A percentile compares a stretch with the other conserved stretches of the same genome.
These are phyloP conservation scores for Mimosa bimucronata DNA, from an alignment of 306 rosid species.

Conservation along the genomic window DNA sequence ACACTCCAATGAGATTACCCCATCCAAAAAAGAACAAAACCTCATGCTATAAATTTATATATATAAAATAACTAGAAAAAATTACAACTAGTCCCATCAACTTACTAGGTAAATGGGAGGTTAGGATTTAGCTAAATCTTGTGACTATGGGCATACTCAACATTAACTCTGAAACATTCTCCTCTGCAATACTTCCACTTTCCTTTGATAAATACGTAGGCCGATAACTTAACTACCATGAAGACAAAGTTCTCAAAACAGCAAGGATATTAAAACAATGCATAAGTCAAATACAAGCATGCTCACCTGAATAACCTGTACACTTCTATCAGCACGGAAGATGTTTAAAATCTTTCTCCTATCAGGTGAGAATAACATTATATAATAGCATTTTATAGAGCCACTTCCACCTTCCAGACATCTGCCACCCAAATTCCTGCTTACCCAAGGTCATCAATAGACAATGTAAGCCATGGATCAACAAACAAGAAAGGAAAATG, in stretches of 20 bases:
- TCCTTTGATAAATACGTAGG: neutral
- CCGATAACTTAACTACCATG: neutral
- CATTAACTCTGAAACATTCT: neutral
- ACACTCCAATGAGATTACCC: neutral
- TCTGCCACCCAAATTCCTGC: conserved; percentile 40
- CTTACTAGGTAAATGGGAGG: neutral
- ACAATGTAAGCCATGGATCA: conserved; percentile 25
- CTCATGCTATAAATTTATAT: neutral
- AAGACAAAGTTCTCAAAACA: neutral
- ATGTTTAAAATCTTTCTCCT: conserved; percentile 36
- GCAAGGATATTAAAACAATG: conserved; percentile 11
- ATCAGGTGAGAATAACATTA: conserved; percentile 33
- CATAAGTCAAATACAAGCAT: conserved; percentile 29
- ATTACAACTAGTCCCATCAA: neutral
- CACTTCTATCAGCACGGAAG: conserved; percentile 29
- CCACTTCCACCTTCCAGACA: conserved; percentile 27
- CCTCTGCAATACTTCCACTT: neutral
- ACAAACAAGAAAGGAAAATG: conserved; percentile 22
- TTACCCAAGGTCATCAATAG: conserved; percentile 26
- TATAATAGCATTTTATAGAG: conserved; percentile 32
- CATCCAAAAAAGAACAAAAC: neutral
- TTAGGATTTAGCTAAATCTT: neutral
- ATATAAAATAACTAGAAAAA: neutral
- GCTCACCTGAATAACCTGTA: conserved; percentile 57
- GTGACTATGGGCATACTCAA: neutral